phyloP scores from a whole-genome alignment of 2,329 filamentous ascomycete genomes.

The Trichoderma koningiopsis region DNA sequence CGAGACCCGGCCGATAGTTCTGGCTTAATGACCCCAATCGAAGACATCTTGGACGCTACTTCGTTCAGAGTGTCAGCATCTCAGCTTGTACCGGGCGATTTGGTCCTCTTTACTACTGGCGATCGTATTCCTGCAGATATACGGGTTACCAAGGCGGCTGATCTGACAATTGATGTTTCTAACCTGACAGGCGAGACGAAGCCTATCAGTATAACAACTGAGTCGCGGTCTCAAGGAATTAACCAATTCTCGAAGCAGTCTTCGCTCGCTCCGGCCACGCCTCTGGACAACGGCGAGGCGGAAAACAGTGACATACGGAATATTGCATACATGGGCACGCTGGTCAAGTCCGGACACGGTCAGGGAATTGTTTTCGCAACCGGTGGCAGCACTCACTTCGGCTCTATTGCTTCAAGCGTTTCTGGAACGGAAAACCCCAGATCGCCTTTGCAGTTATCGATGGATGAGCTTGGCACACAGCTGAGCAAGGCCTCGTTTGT shows the following conservation, averaged over 20 bases:
- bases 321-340: conserved; percentile 96
- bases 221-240: conserved; percentile 49
- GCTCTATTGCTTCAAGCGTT: conserved; percentile 90
- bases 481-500: conserved; percentile 95
- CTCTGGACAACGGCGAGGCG: conserved; percentile 61
- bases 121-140: conserved; percentile 97
- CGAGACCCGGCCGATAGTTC: conserved; percentile 46
- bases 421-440: conserved; percentile 94
- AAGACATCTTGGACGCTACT: conserved; percentile 67
- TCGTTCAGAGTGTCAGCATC: conserved; percentile 85
- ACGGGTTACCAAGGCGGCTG: conserved; percentile 84
- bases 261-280: conserved; percentile 45
- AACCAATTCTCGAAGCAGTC: conserved; percentile 43
- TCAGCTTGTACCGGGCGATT: conserved; percentile 86
- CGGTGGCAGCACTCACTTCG: conserved; percentile 90
- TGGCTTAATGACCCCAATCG: conserved; percentile 61
- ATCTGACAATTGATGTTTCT: conserved; percentile 93
- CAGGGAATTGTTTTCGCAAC: conserved; percentile 98
- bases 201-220: conserved; percentile 76
- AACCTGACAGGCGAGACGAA: conserved; percentile 97
- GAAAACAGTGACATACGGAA: conserved; percentile 70
- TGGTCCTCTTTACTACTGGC: conserved; percentile 92
- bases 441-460: conserved; percentile 90
- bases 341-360: conserved; percentile 92
- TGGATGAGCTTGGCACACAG: conserved; percentile 96